Evolutionary conservation across 2,329 filamentous ascomycete genomes (phyloP).

Genomic region (Sporothrix protearum): DNA sequence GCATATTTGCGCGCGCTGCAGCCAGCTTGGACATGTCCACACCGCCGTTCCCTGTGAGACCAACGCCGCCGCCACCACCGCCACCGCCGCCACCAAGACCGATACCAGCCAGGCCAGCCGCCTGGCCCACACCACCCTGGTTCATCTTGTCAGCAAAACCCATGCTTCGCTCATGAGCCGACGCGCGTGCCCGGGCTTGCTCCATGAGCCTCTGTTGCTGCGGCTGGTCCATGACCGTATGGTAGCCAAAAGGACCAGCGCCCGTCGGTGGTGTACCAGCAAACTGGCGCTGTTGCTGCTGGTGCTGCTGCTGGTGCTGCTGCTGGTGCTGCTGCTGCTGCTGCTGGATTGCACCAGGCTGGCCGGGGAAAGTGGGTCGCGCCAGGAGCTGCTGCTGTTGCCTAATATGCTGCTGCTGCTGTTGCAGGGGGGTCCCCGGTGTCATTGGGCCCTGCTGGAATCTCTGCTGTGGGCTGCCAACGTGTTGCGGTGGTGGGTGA

Average conservation of each 20-base stretch:
- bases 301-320: slow-evolving; percentile 17
- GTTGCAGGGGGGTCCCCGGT: slow-evolving; percentile 14
- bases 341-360: neutral
- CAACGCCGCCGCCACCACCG: neutral
- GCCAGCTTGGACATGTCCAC: slow-evolving; percentile 38
- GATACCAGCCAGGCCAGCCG: slow-evolving; percentile 39
- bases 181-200: slow-evolving; percentile 46
- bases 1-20: slow-evolving; percentile 39
- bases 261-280: slow-evolving; percentile 29
- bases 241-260: slow-evolving; percentile 42
- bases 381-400: slow-evolving; percentile 30
- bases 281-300: slow-evolving; percentile 25
- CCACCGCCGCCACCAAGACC: slow-evolving; percentile 30
- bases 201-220: slow-evolving; percentile 51
- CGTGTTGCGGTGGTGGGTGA: slow-evolving; percentile 39
- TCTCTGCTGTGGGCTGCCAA: slow-evolving; percentile 21
- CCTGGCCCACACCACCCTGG: slow-evolving; percentile 30
- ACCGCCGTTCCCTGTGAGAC: slow-evolving; percentile 27
- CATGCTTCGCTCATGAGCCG: slow-evolving; percentile 43
- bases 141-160: slow-evolving; percentile 41
- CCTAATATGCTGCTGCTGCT: slow-evolving; percentile 32
- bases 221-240: slow-evolving; percentile 48
- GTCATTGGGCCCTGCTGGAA: slow-evolving; percentile 21
- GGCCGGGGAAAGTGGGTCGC: slow-evolving; percentile 31
- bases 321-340: slow-evolving; percentile 19